Conservation (phyloP, 2,329 filamentous ascomycete genomes). For the Colletotrichum falcatum region DNA sequence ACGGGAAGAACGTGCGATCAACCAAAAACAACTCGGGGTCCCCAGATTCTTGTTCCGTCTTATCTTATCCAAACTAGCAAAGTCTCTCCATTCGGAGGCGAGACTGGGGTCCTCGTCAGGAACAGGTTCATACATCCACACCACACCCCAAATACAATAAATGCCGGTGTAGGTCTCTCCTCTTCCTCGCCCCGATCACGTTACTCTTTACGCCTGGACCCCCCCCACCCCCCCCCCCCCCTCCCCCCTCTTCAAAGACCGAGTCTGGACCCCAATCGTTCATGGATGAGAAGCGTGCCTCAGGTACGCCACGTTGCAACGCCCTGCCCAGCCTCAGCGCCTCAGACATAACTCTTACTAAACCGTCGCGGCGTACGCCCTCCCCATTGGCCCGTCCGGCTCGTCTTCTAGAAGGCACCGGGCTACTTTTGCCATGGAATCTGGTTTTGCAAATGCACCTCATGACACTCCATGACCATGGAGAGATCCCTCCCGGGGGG, state of each 20-base stretch:
- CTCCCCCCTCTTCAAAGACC: neutral
- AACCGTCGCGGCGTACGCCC: neutral
- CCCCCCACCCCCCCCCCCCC: no score
- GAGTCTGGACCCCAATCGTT: neutral
- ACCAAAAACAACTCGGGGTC: slow-evolving; percentile 14
- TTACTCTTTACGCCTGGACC: neutral
- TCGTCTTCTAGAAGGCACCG: neutral
- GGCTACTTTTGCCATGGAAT: neutral
- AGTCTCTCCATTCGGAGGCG: neutral
- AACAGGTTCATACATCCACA: neutral
- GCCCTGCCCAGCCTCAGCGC: neutral
- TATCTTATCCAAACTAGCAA: neutral
- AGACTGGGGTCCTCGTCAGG: neutral
- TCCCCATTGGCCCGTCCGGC: neutral
- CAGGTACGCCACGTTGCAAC: neutral
- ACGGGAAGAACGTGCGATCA: slow-evolving; percentile 5
- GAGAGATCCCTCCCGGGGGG: neutral
- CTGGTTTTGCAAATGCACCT: neutral
- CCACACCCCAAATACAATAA: neutral
- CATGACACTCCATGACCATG: slow-evolving; percentile 25
- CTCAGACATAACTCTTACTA: neutral
- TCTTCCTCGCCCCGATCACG: neutral
- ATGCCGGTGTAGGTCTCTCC: neutral
- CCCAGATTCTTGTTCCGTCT: slow-evolving; percentile 25
- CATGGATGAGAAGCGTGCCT: neutral